phyloP scores from a whole-genome alignment of 768 basidiomycete species.

The Termitomyces sp. region DNA sequence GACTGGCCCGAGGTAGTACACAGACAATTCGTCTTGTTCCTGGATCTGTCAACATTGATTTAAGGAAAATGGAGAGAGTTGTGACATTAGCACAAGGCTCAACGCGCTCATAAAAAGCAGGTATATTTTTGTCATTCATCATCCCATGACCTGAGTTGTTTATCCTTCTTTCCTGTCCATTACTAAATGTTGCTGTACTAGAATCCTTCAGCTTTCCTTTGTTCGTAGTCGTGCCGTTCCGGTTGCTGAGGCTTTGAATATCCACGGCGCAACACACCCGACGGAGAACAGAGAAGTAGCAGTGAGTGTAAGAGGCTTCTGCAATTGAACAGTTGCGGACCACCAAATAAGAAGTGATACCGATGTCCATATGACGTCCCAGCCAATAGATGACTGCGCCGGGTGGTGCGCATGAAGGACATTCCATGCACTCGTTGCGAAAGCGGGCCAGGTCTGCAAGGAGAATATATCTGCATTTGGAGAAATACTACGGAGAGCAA shows the following conservation, averaged over 20 bases:
- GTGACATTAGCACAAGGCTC: background rate
- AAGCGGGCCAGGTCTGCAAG: slow-evolving; percentile 15
- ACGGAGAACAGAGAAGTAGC: slow-evolving; percentile 2
- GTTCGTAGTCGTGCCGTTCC: background rate
- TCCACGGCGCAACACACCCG: slow-evolving; percentile 8
- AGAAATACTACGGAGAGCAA: background rate
- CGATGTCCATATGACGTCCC: slow-evolving; percentile 58
- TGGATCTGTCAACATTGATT: too few species aligned
- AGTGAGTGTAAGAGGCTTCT: background rate
- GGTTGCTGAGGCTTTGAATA: background rate
- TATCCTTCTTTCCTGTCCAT: too few species aligned
- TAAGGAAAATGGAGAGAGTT: background rate
- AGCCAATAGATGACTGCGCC: slow-evolving; percentile 59
- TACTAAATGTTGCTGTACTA: background rate
- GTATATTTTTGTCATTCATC: background rate
- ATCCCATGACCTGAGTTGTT: background rate
- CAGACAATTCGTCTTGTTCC: too few species aligned
- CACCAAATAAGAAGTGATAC: slow-evolving; percentile 37
- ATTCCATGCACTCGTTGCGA: slow-evolving; percentile 21
- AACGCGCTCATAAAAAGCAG: background rate
- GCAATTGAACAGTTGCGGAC: slow-evolving; percentile 11
- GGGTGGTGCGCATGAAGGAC: slow-evolving; percentile 50
- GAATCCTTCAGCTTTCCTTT: background rate
- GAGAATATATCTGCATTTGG: background rate
- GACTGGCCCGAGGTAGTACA: too few species aligned